Evolutionary conservation across 805 yeast species (phyloP), one percentile per base, ranked within the genome.

Genomic region (Wickerhamiella spandovensis): DNA sequence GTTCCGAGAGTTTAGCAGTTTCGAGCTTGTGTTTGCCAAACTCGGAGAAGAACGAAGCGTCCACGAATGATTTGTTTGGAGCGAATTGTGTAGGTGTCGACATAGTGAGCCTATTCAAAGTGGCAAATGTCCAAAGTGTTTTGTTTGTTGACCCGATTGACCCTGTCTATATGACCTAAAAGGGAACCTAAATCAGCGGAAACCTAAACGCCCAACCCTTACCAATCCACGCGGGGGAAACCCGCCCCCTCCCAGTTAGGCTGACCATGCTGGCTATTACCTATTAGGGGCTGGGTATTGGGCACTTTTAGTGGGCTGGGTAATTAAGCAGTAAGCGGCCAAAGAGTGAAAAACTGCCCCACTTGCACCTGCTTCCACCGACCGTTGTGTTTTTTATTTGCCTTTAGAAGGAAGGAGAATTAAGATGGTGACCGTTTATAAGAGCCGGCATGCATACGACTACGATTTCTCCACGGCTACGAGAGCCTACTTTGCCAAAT

Each of bases 31-130:
- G 64, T 45, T 78, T 76, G 0, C 95, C 74, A 10, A 92, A 72
- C 55, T 75, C 75, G 42, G 82, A 81, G 68, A 90, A 92, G 64
- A 92, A 92, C 0, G 95, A 77, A 0, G 95, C 78, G 60, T 90
- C 97, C 21, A 84, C 80, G 63, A 83, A 84, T 2, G 95, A 81
- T 51, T 76, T 79, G 20, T 79, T 64, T 0, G 84, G 74, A 1
- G 74, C 66, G 57, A 70, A 77, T 35, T 35, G 39, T 3, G 20
- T 35, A 17, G 39, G 20, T 35, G 8, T 7, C 39, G 39, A 35
- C 39, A 35, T 35, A 8, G 15, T 15, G 15, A 35, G 30, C 9
- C 30, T 7, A 35, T n/a, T 13, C 13, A 9, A 7, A 17, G 10
- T 17, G 39, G 39, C 39, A 17, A 35, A 30, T 30, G 13, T 30